These are phyloP conservation scores for Nannizzia gypsea DNA, from an alignment of 2,329 filamentous ascomycete species.

Conservation along the genomic window DNA sequence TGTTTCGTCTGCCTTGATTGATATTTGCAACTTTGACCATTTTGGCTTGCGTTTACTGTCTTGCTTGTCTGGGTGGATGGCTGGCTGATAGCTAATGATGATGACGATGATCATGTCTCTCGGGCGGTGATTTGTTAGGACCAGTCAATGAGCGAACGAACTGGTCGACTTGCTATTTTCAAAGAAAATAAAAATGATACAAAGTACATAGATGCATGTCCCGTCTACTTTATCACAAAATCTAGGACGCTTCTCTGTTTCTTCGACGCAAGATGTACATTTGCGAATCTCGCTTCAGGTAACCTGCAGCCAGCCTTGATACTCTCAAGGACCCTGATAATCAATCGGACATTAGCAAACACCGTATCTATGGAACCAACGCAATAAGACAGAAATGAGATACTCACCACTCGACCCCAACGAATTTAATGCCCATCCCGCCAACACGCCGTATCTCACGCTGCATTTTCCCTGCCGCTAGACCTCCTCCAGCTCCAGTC, in stretches of 20 bases:
- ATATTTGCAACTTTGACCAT: background rate
- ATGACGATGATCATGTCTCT: background rate
- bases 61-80: background rate
- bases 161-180: too few species aligned
- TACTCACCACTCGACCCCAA: conserved; percentile 65
- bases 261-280: conserved; percentile 48
- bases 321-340: conserved; percentile 66
- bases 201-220: too few species aligned
- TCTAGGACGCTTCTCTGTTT: conserved; percentile 54
- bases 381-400: conserved; percentile 8
- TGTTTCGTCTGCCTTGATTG: background rate
- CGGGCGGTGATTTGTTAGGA: background rate
- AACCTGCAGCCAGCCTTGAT: conserved; percentile 63
- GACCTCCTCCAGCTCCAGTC: conserved; percentile 55
- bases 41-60: background rate
- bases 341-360: conserved; percentile 13
- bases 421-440: conserved; percentile 63
- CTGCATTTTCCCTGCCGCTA: conserved; percentile 68
- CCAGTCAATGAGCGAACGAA: too few species aligned
- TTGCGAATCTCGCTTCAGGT: conserved; percentile 60
- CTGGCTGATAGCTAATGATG: background rate
- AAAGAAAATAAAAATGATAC: too few species aligned
- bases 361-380: background rate
- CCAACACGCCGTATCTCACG: conserved; percentile 59
- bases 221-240: background rate